A percentile compares a stretch with the other conserved stretches of the same genome.
phyloP scores from a whole-genome alignment of 2,329 filamentous ascomycete species.

The Trichoderma sp. region DNA sequence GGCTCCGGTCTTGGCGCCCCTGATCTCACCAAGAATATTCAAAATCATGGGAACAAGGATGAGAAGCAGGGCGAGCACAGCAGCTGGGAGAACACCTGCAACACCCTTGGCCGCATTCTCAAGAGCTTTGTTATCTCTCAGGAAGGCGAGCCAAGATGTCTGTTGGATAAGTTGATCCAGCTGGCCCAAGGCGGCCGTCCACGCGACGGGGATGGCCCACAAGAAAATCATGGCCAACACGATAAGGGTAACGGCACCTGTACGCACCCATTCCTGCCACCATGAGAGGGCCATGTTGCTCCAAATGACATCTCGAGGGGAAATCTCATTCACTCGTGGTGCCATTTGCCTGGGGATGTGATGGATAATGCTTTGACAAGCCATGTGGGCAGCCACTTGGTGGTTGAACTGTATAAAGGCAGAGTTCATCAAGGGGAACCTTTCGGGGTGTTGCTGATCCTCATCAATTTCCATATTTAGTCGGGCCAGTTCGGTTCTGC shows the following conservation, averaged over 20 bases:
- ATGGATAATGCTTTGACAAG: constrained; percentile 86
- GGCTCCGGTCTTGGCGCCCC: constrained; percentile 80
- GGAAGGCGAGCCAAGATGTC: constrained; percentile 68
- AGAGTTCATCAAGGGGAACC: constrained; percentile 89
- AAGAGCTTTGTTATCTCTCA: constrained; percentile 57
- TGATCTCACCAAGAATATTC: constrained; percentile 66
- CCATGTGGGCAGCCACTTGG: constrained; percentile 97
- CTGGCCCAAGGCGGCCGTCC: constrained; percentile 79
- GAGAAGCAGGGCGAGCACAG: constrained; percentile 73
- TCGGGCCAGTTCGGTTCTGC: constrained; percentile 78
- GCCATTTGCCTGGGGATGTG: constrained; percentile 93
- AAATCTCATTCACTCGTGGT: constrained; percentile 88
- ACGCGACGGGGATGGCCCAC: constrained; percentile 88
- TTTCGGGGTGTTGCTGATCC: constrained; percentile 81
- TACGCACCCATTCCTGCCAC: constrained; percentile 84
- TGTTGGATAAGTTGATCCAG: constrained; percentile 65
- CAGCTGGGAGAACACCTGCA: constrained; percentile 81
- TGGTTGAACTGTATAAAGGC: constrained; percentile 99
- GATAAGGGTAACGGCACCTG: constrained; percentile 59
- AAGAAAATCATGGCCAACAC: constrained; percentile 76
- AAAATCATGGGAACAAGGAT: constrained; percentile 79
- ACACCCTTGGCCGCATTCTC: constrained; percentile 62
- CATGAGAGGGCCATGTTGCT: constrained; percentile 94
- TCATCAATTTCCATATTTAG: constrained; percentile 89
- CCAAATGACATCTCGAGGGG: constrained; percentile 90